Conservation (phyloP, 345 rosid species). For the Physaria fendleri region DNA sequence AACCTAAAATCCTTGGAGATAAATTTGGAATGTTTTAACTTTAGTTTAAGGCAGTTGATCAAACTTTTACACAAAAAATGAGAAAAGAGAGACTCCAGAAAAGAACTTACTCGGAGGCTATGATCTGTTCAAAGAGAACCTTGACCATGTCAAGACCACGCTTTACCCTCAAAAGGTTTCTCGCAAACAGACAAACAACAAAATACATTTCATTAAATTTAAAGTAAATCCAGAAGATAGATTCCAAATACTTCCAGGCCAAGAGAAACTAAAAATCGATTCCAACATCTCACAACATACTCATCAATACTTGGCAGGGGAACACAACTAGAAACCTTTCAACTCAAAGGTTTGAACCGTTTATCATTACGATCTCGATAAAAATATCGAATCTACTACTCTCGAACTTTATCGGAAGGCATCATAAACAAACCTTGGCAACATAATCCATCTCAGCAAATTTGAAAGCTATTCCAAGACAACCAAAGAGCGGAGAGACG, state of each 20-base stretch:
- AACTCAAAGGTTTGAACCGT: background rate
- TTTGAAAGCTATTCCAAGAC: slow-evolving; percentile 92
- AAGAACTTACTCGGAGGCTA: slow-evolving; percentile 55
- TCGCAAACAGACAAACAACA: slow-evolving; percentile 22
- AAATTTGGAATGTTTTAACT: background rate
- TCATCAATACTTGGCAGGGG: background rate
- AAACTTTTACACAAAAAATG: background rate
- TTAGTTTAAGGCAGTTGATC: background rate
- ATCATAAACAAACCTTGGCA: slow-evolving; percentile 54
- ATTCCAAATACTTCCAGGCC: background rate
- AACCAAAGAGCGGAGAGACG: slow-evolving; percentile 89
- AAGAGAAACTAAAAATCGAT: slow-evolving; percentile 4
- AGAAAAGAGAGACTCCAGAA: background rate
- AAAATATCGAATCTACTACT: background rate
- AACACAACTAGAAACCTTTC: background rate
- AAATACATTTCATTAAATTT: background rate
- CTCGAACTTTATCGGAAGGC: background rate
- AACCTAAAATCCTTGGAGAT: background rate
- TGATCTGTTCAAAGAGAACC: slow-evolving; percentile 72
- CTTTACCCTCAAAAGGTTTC: slow-evolving; percentile 88
- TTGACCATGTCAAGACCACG: slow-evolving; percentile 95
- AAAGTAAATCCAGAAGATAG: slow-evolving; percentile 1
- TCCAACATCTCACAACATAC: background rate
- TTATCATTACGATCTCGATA: background rate
- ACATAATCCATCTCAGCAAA: slow-evolving; percentile 94